Conservation (phyloP, 495 filamentous ascomycete species). For the Lasiosphaeriaceae sp. region DNA sequence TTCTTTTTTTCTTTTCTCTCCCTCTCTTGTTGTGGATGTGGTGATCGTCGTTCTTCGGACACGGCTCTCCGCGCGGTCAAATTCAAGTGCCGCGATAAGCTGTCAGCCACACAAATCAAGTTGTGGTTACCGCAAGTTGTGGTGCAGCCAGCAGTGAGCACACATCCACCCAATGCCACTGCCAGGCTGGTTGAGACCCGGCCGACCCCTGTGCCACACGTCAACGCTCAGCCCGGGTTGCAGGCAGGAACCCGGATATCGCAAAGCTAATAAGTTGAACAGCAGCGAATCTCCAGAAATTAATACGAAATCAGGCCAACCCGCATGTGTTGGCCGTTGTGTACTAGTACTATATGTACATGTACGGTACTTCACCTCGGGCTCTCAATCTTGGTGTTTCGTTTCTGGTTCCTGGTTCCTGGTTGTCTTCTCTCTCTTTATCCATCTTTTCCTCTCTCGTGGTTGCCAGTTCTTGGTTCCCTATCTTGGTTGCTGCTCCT, state of each 20-base stretch:
- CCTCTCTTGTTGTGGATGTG: too few species aligned
- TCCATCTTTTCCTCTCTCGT: background rate
- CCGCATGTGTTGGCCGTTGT: background rate
- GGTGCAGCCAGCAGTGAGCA: too few species aligned
- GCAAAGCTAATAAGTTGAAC: background rate
- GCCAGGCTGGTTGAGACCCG: too few species aligned
- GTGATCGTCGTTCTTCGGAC: too few species aligned
- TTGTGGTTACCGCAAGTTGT: too few species aligned
- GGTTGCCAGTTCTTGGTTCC: too few species aligned
- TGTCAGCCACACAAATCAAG: too few species aligned
- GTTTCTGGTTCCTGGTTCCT: slow-evolving; percentile 2
- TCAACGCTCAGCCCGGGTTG: slow-evolving; percentile 7
- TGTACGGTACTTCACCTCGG: background rate
- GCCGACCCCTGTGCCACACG: slow-evolving; percentile 1
- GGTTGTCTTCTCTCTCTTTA: background rate
- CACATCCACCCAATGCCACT: too few species aligned
- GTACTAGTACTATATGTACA: background rate
- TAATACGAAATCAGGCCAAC: background rate
- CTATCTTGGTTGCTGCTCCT: too few species aligned
- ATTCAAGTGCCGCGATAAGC: too few species aligned
- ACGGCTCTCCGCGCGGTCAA: too few species aligned
- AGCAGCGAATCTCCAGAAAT: background rate
- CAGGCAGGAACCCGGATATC: slow-evolving; percentile 7
- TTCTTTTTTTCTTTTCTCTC: too few species aligned
- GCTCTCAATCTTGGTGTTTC: background rate